A percentile compares a stretch with the other conserved stretches of the same genome.
phyloP scores from a whole-genome alignment of 148 eudicot species.

The Diospyros kaki region DNA sequence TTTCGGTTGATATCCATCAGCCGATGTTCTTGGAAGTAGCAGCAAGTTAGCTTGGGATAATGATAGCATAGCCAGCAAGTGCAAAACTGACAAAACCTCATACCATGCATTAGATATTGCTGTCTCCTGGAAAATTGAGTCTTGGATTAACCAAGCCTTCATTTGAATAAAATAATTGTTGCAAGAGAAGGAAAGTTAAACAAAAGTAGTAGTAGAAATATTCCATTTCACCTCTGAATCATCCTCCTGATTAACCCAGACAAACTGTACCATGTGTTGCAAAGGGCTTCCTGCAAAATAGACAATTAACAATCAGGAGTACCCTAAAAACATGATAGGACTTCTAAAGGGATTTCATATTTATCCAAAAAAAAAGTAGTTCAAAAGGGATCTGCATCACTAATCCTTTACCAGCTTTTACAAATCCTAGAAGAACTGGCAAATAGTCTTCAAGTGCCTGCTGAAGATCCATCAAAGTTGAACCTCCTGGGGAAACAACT shows the following conservation, averaged over 20 bases:
- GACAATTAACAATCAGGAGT: slow-evolving; percentile 5
- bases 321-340: background rate
- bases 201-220: background rate
- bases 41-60: slow-evolving; percentile 85
- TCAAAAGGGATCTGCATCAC: background rate
- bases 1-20: slow-evolving; percentile 88
- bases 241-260: slow-evolving; percentile 96
- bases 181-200: background rate
- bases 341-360: too few species aligned
- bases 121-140: slow-evolving; percentile 61
- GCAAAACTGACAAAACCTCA: slow-evolving; percentile 89
- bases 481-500: slow-evolving; percentile 62
- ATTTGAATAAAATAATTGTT: background rate
- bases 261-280: slow-evolving; percentile 81
- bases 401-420: slow-evolving; percentile 74
- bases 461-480: slow-evolving; percentile 85
- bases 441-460: slow-evolving; percentile 94
- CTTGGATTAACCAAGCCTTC: slow-evolving; percentile 9
- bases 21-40: slow-evolving; percentile 89
- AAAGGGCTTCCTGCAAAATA: slow-evolving; percentile 70
- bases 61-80: slow-evolving; percentile 82
- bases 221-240: slow-evolving; percentile 59
- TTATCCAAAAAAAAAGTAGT: background rate
- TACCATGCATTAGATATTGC: slow-evolving; percentile 91
- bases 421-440: slow-evolving; percentile 86